Evolutionary conservation across 2,329 filamentous ascomycete genomes (phyloP).

Genomic region (Epichloe brachyelytri): DNA sequence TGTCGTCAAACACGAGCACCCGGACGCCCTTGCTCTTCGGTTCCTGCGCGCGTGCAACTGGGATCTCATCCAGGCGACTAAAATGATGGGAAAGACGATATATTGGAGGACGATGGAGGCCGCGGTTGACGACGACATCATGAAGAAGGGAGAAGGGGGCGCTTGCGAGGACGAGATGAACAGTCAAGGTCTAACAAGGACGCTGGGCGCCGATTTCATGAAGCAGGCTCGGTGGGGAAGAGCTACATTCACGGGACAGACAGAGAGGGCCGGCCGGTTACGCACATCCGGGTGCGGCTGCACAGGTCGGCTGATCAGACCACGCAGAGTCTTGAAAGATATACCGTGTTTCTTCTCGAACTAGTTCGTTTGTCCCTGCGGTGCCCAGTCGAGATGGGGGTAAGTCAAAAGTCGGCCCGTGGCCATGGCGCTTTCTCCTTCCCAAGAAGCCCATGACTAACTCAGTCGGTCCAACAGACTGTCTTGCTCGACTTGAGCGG

Average conservation of each 20-base stretch:
- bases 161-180: conserved; percentile 44
- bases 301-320: conserved; percentile 67
- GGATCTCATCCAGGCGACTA: conserved; percentile 74
- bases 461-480: conserved; percentile 10
- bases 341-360: conserved; percentile 81
- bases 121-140: conserved; percentile 74
- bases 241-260: conserved; percentile 75
- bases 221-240: conserved; percentile 70
- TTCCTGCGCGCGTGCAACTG: conserved; percentile 75
- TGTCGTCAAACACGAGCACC: conserved; percentile 85
- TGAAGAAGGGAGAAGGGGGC: conserved; percentile 53
- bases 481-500: conserved; percentile 30
- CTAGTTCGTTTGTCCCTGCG: conserved; percentile 67
- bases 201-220: conserved; percentile 59
- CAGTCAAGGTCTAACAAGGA: conserved; percentile 46
- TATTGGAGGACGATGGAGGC: conserved; percentile 71
- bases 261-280: conserved; percentile 66
- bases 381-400: conserved; percentile 71
- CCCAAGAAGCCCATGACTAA: background rate
- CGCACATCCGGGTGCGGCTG: conserved; percentile 62
- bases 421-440: no score
- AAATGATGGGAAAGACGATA: conserved; percentile 84
- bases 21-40: conserved; percentile 63
- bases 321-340: conserved; percentile 63
- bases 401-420: conserved; percentile 29